Percentiles rank a stretch among this genome's conserved stretches.
Evolutionary conservation across 2,329 filamentous ascomycete genomes (phyloP).

Genomic region (Hawksworthiomyces lignivorus): DNA sequence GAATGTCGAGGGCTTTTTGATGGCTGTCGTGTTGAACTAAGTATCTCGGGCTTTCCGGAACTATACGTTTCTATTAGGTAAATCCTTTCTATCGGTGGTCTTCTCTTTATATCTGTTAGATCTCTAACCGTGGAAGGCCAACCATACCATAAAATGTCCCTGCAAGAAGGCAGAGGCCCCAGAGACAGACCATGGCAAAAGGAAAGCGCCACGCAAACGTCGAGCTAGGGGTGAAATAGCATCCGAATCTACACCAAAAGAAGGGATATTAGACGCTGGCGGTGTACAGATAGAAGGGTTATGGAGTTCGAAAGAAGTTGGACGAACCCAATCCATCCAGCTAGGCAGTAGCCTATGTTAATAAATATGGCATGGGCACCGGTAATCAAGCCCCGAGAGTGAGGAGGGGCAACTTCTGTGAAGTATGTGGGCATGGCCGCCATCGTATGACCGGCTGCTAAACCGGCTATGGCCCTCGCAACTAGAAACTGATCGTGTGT

Average conservation of each 20-base stretch:
- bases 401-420: slow-evolving; percentile 1
- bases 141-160: slow-evolving; percentile 4
- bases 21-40: slow-evolving; percentile 3
- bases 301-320: neutral
- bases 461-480: neutral
- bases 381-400: slow-evolving; percentile 7
- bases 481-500: neutral
- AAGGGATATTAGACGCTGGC: too few species aligned
- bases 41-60: slow-evolving; percentile 2
- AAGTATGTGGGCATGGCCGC: slow-evolving; percentile 4
- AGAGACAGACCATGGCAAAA: slow-evolving; percentile 1
- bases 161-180: neutral
- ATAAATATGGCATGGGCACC: slow-evolving; percentile 8
- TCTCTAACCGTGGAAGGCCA: too few species aligned
- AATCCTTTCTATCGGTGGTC: too few species aligned
- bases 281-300: too few species aligned
- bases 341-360: slow-evolving; percentile 5
- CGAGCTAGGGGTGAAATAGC: slow-evolving; percentile 1
- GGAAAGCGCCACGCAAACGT: slow-evolving; percentile 6
- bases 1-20: neutral
- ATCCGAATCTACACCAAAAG: neutral
- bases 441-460: neutral
- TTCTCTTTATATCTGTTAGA: too few species aligned
- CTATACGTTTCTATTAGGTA: too few species aligned
- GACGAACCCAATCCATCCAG: slow-evolving; percentile 8